Conservation (phyloP, 305 asterid genomes). For the Fraxinus albicans region DNA sequence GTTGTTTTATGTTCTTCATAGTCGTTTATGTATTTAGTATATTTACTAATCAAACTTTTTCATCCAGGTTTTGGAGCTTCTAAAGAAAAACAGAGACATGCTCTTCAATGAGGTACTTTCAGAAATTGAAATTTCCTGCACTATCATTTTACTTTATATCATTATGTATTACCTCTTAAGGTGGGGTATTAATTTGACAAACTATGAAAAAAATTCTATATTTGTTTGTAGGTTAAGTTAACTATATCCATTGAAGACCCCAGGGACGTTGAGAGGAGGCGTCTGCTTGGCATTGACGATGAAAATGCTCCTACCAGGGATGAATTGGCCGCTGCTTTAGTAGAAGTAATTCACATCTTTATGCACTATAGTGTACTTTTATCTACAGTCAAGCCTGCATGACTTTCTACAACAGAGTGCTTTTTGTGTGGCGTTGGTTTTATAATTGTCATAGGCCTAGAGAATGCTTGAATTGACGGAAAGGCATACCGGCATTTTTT, state of each 20-base stretch:
- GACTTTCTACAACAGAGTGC: background rate
- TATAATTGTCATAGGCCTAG: background rate
- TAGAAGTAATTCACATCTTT: conserved; percentile 50
- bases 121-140: background rate
- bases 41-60: background rate
- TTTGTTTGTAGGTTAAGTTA: conserved; percentile 59
- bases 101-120: conserved; percentile 67
- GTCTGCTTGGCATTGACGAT: conserved; percentile 92
- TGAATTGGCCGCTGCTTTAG: conserved; percentile 77
- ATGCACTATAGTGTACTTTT: background rate
- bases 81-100: conserved; percentile 86
- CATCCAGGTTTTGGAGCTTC: conserved; percentile 75
- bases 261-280: conserved; percentile 88
- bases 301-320: conserved; percentile 91
- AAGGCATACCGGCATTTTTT: background rate
- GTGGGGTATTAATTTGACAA: background rate
- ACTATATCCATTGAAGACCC: conserved; percentile 93
- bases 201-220: background rate
- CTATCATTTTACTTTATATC: background rate
- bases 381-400: background rate
- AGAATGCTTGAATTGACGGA: background rate
- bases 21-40: background rate
- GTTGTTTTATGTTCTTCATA: background rate
- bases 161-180: background rate
- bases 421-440: background rate